phyloP scores from a whole-genome alignment of 176 grass and related monocot species.

The Aechmea fasciata region DNA sequence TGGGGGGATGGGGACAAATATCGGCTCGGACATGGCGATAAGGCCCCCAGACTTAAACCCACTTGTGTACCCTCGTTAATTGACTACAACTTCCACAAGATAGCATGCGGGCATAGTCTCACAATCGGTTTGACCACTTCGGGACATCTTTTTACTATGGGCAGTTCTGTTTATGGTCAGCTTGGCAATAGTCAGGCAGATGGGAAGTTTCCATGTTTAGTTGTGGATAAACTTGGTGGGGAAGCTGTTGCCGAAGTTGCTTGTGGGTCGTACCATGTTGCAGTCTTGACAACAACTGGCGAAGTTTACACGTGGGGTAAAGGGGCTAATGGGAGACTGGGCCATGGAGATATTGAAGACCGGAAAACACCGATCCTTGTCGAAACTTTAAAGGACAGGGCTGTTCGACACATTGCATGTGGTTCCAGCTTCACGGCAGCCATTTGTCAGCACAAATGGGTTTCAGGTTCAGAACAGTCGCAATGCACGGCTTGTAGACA shows the following conservation, averaged over 20 bases:
- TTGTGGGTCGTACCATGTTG: slow-evolving; percentile 85
- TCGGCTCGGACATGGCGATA: slow-evolving; percentile 88
- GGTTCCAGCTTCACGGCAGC: slow-evolving; percentile 83
- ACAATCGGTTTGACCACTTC: slow-evolving; percentile 87
- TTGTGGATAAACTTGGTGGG: slow-evolving; percentile 63
- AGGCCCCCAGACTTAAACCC: slow-evolving; percentile 61
- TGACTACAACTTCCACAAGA: slow-evolving; percentile 89
- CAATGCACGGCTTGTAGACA: slow-evolving; percentile 85
- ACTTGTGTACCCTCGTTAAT: slow-evolving; percentile 85
- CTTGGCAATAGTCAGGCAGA: slow-evolving; percentile 85
- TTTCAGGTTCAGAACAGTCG: slow-evolving; percentile 88
- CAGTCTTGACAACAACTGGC: slow-evolving; percentile 61
- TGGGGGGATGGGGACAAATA: slow-evolving; percentile 98
- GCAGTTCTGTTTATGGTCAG: slow-evolving; percentile 86
- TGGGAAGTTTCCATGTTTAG: slow-evolving; percentile 68
- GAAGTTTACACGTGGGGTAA: slow-evolving; percentile 99
- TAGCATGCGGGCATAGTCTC: slow-evolving; percentile 89
- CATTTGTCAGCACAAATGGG: slow-evolving; percentile 93
- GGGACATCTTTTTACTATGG: slow-evolving; percentile 82
- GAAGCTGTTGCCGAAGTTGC: slow-evolving; percentile 71
- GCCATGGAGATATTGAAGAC: slow-evolving; percentile 73
- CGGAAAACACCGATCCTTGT: slow-evolving; percentile 77
- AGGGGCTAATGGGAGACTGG: slow-evolving; percentile 87
- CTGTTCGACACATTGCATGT: slow-evolving; percentile 75
- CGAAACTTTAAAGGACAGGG: slow-evolving; percentile 74